These are phyloP conservation scores for Colletotrichum lini DNA, from an alignment of 2,329 filamentous ascomycete species.

Conservation along the genomic window DNA sequence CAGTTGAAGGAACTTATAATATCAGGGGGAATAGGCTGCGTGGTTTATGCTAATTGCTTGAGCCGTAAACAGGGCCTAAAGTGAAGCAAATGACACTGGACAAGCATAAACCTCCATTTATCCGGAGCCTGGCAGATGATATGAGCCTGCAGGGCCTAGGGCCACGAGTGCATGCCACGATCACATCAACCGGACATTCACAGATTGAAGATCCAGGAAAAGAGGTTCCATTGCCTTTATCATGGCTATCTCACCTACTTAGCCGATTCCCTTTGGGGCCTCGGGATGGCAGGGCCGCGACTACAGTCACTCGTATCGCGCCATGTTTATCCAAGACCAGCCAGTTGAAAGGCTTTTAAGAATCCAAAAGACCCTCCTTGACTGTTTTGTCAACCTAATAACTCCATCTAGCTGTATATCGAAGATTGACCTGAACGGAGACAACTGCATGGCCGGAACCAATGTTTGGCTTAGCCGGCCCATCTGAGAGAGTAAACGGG, in stretches of 20 bases:
- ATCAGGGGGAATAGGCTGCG: background rate
- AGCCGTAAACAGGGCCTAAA: background rate
- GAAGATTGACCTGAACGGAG: background rate
- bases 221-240: background rate
- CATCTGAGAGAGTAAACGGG: background rate
- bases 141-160: background rate
- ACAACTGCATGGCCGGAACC: background rate
- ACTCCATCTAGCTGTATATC: too few relatives aligned
- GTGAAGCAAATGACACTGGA: background rate
- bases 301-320: background rate
- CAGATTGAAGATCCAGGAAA: background rate
- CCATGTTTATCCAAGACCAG: background rate
- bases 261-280: too few relatives aligned
- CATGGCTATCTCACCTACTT: background rate
- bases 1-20: accelerated
- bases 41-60: background rate
- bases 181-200: background rate
- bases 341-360: background rate
- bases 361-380: background rate
- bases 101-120: background rate
- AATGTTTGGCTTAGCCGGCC: too few relatives aligned
- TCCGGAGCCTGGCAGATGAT: background rate
- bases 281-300: background rate
- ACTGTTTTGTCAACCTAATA: too few relatives aligned
- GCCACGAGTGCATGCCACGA: too few relatives aligned